Base-by-base conservation (phyloP, 805 yeast species). In the Saturnispora silvae region DNA sequence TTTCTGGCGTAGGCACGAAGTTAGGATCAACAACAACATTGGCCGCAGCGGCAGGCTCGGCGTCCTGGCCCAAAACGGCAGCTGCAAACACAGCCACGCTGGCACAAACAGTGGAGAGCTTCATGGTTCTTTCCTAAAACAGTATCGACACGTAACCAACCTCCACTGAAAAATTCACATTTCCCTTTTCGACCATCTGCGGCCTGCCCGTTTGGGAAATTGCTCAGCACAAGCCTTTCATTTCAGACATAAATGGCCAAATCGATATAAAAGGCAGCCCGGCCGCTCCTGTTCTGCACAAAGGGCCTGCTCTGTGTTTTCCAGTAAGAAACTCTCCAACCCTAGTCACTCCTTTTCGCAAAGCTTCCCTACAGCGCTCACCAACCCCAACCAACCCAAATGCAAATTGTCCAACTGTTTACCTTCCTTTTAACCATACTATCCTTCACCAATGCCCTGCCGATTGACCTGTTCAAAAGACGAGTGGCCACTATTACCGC, bases 1-100 rank as follows among this genome's bases (percentile, higher is more conserved):
- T 58, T 39, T 57, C 57, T 11, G 49, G 52, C 2, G 64, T 52
- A 37, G 65, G 59, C 10, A 39, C 46, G 44, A 57, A 58, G 9
- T 45, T 43, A 26, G 50, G 47, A 32, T 46, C 46, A 15, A 42
- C 37, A n/a, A 40, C 44, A n/a, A 43, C 35, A 27, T 38, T 48
- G 20, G 37, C 42, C 20, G 43, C 52, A 7, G 9, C 37, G 10
- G n/a, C 40, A 19, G 37, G 41, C 19, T 43, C 53, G 5, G 33
- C 35, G 5, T 9, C 37, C 17, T 28, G 18, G 28, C 15, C 28
- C 5, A 5, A 4, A 18, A 19, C 32, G 10, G 6, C 4, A 11
- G 23, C 22, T 18, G 19, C 17, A 29, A 29, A n/a, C 23, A 23
- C 4, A 17, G 18, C 14, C 4, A 17, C 16, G 18, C 23, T 16